Evolutionary conservation across 805 yeast genomes (phyloP), one percentile per base, ranked within the genome.

Genomic region (Hagleromyces aurorensis): DNA sequence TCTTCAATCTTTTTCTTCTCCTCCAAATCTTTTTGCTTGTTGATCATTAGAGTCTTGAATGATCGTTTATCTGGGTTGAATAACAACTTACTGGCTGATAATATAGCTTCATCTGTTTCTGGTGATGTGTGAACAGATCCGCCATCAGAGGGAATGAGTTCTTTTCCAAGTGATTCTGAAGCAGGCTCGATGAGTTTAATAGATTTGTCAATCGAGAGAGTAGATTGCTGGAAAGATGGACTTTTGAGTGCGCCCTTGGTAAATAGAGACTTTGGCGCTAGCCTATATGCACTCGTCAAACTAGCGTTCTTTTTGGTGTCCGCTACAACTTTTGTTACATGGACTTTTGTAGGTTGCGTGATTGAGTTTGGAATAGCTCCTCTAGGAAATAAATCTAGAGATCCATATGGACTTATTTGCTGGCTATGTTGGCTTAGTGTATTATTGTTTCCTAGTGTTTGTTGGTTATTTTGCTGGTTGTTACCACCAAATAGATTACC

Each of bases 351-450:
- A 8, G 63, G 57, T 24, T 47, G 49, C 4, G 68, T 61, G 15
- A 65, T 59, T 10, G 61, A 50, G 16, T 47, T 44, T 7, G 59
- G 61, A n/a, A 57, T 48, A 18, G 55, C 52, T 23, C 46, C 47
- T 28, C 51, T 54, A 3, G 59, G 34, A 44, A 82, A 84, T 30
- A 87, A 61, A 5, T 86, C 81, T 44, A 78, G 77, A 27, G 72
- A 68, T 1, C 95, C 94, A 50, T 83, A 87, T 24, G 96, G 95
- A 50, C 52, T 45, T 21, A 36, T 66, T 15, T 55, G 55, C 21
- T 44, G 56, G 31, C 41, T 53, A 35, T 39, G 56, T 26, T 40
- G 44, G 14, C 36, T 40, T 5, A 24, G 24, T 9, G 29, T 30
- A 7, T 24, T 27, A 9, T 28, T 36, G 17, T 30, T 27, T 6